Base-by-base conservation (phyloP, 129 eudicot genomes). In the Escallonia rubra region DNA sequence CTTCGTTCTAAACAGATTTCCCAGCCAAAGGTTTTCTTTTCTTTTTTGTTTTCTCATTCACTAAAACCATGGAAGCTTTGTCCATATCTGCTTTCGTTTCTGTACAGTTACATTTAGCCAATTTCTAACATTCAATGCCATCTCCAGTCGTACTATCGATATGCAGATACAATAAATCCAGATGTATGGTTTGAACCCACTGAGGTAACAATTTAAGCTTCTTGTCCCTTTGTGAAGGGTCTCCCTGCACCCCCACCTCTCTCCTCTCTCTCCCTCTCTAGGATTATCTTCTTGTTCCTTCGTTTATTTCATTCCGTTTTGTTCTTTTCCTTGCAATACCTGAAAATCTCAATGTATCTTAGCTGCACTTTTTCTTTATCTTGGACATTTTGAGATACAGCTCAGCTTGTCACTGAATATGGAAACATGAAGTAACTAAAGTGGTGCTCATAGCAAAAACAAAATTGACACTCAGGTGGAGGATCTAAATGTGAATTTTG, bases 171-270 rank as follows among this genome's bases (percentile, higher is more conserved):
- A 45, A 67, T 78, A 61, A 68, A 79, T 73, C 95, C 95, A 46
- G 98, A 92, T 86, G 98, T 86, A 16, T 92, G 98, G 98, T 92
- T 92, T 70, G 98, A 92, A 67, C 87, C 98, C 53, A 61, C 86
- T 39, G 91, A 92, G 98, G 98, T 92, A 81, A 72, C 69, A 61
- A 57, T 54, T 14, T 2, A 43, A 40, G 63, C 10, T 10, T 64
- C 15, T 72, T 62, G 15, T 23, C 9, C 42, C 0, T 65, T 52
- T 49, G 1, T 40, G 16, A 34, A 56, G 4, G 5, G 0, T 16
- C 15, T 45, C 23, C 39, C 34, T 23, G 34, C 7, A 3, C 5
- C 8, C 11, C 52, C 52, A 9, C 4, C 53, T 14, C 59, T 54
- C 59, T 54, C 59, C 7, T 55, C 53, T 55, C 59, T 55, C 39